phyloP scores from a whole-genome alignment of 108 stramenopile species.

The Seminavis robusta region DNA sequence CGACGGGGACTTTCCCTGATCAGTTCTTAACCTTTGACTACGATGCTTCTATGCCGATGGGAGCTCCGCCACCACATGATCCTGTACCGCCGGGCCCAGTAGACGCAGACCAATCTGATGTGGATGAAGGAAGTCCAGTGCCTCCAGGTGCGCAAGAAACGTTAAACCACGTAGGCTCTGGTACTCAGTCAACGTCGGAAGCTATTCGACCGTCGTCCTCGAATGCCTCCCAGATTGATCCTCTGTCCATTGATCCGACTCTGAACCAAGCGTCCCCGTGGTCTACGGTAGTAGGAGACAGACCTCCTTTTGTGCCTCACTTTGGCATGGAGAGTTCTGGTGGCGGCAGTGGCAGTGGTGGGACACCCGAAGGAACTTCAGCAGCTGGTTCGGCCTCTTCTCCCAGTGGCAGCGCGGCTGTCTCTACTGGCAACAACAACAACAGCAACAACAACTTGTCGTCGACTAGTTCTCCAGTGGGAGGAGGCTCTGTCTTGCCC shows the following conservation, averaged over 20 bases:
- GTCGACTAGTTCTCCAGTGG: conserved; percentile 4
- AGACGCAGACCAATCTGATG: conserved; percentile 12
- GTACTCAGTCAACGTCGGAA: conserved; percentile 9
- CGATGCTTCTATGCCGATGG: conserved; percentile 35
- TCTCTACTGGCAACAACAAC: conserved; percentile 4
- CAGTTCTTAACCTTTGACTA: conserved; percentile 67
- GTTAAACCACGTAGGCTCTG: conserved; percentile 6
- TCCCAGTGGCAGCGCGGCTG: background rate
- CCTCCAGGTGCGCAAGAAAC: background rate
- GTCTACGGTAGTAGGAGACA: background rate
- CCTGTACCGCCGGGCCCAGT: conserved; percentile 17
- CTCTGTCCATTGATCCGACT: conserved; percentile 68
- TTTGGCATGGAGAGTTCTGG: background rate
- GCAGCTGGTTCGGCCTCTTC: background rate
- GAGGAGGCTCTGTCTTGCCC: too few relatives aligned
- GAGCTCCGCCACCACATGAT: conserved; percentile 31
- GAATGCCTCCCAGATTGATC: conserved; percentile 38
- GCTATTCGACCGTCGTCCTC: background rate
- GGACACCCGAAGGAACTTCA: background rate
- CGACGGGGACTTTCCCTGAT: conserved; percentile 72
- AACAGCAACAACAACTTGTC: conserved; percentile 7
- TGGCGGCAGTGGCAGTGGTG: background rate
- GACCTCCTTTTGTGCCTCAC: background rate
- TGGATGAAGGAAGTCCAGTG: background rate
- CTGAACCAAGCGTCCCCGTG: conserved; percentile 8